phyloP scores from a whole-genome alignment of 176 grass and related monocot species.

The Triticum turgidum region DNA sequence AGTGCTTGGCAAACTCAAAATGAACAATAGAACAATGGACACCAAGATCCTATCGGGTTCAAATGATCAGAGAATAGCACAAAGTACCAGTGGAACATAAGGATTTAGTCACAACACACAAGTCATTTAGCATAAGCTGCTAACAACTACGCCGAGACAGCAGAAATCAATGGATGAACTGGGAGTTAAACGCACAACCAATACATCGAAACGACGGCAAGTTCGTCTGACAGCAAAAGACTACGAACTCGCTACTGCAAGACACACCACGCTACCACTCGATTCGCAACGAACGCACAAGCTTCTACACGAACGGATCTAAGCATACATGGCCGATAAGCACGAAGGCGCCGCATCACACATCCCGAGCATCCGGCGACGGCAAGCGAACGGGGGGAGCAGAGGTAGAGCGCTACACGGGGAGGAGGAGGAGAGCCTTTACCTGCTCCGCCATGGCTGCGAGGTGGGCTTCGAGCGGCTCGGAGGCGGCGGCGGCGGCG shows the following conservation, averaged over 20 bases:
- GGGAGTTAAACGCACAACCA: background rate
- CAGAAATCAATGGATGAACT: background rate
- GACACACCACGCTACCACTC: background rate
- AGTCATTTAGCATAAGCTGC: no score
- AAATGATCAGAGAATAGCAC: background rate
- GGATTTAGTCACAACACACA: no score
- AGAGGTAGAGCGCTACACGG: background rate
- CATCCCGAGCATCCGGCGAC: background rate
- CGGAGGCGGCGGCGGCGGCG: slow-evolving; percentile 1
- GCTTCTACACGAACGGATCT: background rate
- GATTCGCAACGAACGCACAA: background rate
- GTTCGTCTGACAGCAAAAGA: background rate
- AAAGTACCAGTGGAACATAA: no score
- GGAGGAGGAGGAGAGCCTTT: background rate
- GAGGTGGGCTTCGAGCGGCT: background rate
- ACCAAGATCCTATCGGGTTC: background rate
- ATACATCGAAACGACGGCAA: background rate
- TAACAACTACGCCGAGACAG: no score
- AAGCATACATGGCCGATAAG: background rate
- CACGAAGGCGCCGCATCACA: background rate
- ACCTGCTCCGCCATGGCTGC: slow-evolving; percentile 89
- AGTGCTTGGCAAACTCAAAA: background rate
- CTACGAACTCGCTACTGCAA: no score
- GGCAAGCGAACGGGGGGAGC: background rate
- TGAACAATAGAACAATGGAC: background rate